Evolutionary conservation across 129 eudicot genomes (phyloP).

Genomic region (Helianthus tuberosus): DNA sequence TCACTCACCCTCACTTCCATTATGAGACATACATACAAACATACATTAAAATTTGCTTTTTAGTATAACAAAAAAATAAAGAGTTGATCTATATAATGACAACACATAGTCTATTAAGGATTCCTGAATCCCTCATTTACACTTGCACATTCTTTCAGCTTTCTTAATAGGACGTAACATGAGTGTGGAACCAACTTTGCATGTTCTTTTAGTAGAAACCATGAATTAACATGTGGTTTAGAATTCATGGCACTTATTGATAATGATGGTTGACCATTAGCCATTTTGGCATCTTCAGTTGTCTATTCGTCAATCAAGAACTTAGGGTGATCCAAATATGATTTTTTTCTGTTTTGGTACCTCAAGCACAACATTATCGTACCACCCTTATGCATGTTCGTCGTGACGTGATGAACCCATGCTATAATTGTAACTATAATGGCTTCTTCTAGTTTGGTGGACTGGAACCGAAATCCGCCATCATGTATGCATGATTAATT

Average conservation of each 20-base stretch:
- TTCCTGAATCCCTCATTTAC: neutral
- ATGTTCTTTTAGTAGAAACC: constrained; percentile 26
- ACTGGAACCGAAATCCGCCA: no score
- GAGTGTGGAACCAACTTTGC: constrained; percentile 6
- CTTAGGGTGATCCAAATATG: constrained; percentile 26
- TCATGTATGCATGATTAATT: no score
- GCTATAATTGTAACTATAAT: no score
- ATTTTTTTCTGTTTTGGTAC: neutral
- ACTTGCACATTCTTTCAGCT: neutral
- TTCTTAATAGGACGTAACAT: constrained; percentile 6
- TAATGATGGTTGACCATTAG: constrained; percentile 4
- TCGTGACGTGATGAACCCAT: neutral
- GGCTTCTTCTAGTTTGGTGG: no score
- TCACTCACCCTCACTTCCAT: no score
- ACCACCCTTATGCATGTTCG: neutral
- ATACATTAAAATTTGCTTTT: neutral
- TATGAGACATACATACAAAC: neutral
- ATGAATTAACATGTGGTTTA: constrained; percentile 23
- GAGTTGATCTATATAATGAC: no score
- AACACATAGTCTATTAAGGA: neutral
- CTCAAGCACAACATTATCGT: constrained; percentile 1
- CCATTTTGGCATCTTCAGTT: neutral
- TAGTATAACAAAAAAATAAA: neutral
- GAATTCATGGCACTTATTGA: constrained; percentile 11
- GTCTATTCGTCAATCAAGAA: constrained; percentile 22